Evolutionary conservation across 768 basidiomycete genomes (phyloP).

Genomic region (Hortiboletus flavorubellus): DNA sequence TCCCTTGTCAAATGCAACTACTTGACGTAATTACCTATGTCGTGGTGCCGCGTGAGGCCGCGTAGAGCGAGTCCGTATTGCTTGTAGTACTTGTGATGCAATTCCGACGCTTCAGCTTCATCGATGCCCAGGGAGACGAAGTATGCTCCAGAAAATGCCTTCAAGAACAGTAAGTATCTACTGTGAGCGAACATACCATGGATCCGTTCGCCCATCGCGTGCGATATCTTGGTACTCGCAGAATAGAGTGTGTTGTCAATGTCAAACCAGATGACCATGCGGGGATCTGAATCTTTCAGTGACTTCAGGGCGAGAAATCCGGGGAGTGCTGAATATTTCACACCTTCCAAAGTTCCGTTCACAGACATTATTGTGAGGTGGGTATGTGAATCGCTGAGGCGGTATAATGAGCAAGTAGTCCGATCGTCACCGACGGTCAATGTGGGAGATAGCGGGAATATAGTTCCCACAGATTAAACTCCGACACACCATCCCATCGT

Average conservation of each 20-base stretch:
- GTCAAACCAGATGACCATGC: conserved; percentile 72
- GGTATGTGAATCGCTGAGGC: conserved; percentile 19
- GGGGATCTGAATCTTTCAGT: conserved; percentile 42
- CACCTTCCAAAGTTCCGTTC: conserved; percentile 26
- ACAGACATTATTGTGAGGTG: conserved; percentile 22
- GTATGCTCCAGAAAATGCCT: conserved; percentile 48
- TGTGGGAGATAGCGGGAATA: conserved; percentile 15
- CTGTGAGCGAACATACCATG: conserved; percentile 47
- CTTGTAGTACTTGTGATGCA: conserved; percentile 72
- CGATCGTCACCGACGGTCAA: no score
- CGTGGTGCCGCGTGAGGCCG: conserved; percentile 72
- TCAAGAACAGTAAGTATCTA: background rate
- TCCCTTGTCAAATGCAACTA: background rate
- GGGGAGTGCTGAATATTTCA: background rate
- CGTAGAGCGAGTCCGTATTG: conserved; percentile 82
- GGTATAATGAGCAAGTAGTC: background rate
- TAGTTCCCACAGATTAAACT: conserved; percentile 27
- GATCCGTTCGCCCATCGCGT: conserved; percentile 76
- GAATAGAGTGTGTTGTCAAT: conserved; percentile 90
- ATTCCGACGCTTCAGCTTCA: conserved; percentile 62
- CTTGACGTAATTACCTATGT: conserved; percentile 50
- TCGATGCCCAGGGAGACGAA: conserved; percentile 67
- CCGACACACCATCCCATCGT: conserved; percentile 15
- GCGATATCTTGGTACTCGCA: conserved; percentile 66
- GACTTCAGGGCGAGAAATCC: background rate